Conservation (phyloP, 129 eudicot species). For the Helichrysum umbraculigerum region DNA sequence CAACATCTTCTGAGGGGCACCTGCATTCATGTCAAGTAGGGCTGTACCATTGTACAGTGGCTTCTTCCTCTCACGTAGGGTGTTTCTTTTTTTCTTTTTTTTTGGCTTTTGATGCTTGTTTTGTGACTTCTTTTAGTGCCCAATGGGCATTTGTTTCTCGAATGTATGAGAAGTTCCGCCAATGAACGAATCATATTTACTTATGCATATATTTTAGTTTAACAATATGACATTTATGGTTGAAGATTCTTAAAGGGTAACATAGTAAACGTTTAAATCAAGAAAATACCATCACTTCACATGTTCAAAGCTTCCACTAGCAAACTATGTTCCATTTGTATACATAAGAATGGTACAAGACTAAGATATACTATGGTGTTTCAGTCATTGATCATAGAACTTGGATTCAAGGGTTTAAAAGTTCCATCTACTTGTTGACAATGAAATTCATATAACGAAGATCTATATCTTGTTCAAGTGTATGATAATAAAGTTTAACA, state of each 20-base stretch:
- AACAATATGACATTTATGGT: neutral
- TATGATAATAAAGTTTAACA: too few relatives aligned
- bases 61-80: neutral
- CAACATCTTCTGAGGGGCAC: neutral
- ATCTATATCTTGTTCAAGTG: neutral
- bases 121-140: constrained; percentile 2
- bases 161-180: neutral
- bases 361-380: neutral
- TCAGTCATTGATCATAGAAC: neutral
- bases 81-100: constrained; percentile 2
- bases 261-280: neutral
- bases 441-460: neutral
- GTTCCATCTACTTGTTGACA: neutral
- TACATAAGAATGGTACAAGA: neutral
- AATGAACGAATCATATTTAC: neutral
- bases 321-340: too few relatives aligned
- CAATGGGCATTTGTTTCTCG: neutral
- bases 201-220: too few relatives aligned
- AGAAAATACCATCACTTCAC: neutral
- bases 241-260: neutral
- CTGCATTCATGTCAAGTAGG: neutral
- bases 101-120: neutral
- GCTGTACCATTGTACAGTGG: constrained; percentile 9
- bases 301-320: too few relatives aligned
- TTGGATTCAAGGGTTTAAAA: neutral